Evolutionary conservation across 1,284 basidiomycete genomes (phyloP).

Genomic region (Sporisorium exsertum): DNA sequence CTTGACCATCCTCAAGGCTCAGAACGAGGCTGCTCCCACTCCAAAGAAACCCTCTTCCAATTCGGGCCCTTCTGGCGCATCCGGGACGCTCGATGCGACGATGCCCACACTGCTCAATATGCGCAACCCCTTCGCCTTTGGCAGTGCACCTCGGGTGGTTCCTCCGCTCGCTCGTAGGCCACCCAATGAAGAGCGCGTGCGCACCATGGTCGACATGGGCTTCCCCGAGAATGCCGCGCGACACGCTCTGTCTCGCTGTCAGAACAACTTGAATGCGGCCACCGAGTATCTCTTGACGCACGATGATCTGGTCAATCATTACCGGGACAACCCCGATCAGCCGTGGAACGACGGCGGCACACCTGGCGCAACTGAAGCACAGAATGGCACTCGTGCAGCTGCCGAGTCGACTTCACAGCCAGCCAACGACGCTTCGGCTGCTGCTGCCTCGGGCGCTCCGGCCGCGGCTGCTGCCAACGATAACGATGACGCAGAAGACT

Average conservation of each 20-base stretch:
- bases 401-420: slow-evolving; percentile 10
- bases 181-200: slow-evolving; percentile 73
- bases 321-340: slow-evolving; percentile 42
- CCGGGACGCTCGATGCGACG: slow-evolving; percentile 16
- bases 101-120: slow-evolving; percentile 31
- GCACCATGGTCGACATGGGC: slow-evolving; percentile 93
- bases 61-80: slow-evolving; percentile 8
- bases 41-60: slow-evolving; percentile 27
- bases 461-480: slow-evolving; percentile 25
- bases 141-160: slow-evolving; percentile 36
- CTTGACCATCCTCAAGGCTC: slow-evolving; percentile 83
- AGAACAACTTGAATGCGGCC: slow-evolving; percentile 89
- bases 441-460: slow-evolving; percentile 39
- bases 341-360: slow-evolving; percentile 32
- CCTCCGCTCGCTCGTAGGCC: slow-evolving; percentile 30
- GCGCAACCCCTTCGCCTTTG: slow-evolving; percentile 41
- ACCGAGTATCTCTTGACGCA: slow-evolving; percentile 84
- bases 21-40: slow-evolving; percentile 71
- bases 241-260: slow-evolving; percentile 82
- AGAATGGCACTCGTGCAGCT: slow-evolving; percentile 10
- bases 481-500: slow-evolving; percentile 44
- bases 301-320: slow-evolving; percentile 55
- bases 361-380: slow-evolving; percentile 1
- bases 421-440: slow-evolving; percentile 70
- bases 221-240: slow-evolving; percentile 88